phyloP scores from a whole-genome alignment of 140 eudicot genomes.

The Cichorium intybus region DNA sequence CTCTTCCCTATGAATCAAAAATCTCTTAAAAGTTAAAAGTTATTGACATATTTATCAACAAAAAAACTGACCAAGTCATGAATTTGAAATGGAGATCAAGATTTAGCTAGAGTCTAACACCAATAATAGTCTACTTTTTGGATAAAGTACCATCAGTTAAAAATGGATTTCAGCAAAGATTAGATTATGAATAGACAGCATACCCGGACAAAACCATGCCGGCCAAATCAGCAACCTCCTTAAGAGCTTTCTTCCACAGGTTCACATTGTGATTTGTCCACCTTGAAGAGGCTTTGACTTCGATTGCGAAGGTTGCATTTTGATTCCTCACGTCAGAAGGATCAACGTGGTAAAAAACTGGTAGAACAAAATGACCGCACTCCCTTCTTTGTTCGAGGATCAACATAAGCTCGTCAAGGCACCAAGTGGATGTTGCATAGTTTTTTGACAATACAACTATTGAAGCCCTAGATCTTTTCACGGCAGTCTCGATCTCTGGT shows the following conservation, averaged over 20 bases:
- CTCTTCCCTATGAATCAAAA: too few species aligned
- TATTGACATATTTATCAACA: too few species aligned
- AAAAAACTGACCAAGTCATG: not conserved
- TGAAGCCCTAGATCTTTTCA: not conserved
- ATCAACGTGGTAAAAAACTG: conserved; percentile 2
- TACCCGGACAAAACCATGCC: not conserved
- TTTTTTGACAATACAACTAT: conserved; percentile 10
- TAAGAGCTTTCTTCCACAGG: conserved; percentile 11
- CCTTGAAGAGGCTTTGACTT: not conserved
- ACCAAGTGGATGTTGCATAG: conserved; percentile 20
- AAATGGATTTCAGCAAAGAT: not conserved
- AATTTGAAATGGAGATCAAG: not conserved
- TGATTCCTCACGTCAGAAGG: conserved; percentile 8
- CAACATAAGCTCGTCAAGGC: conserved; percentile 8
- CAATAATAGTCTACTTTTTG: not conserved
- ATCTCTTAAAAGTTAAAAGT: too few species aligned
- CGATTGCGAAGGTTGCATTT: not conserved
- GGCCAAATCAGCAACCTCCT: not conserved
- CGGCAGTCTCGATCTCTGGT: not conserved
- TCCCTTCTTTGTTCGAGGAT: conserved; percentile 6
- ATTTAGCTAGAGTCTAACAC: not conserved
- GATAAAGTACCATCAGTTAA: too few species aligned
- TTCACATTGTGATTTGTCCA: not conserved
- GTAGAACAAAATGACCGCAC: not conserved
- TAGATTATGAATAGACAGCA: not conserved